Conservation (phyloP, 352 stramenopile species). For the Phytophthora syringae region DNA sequence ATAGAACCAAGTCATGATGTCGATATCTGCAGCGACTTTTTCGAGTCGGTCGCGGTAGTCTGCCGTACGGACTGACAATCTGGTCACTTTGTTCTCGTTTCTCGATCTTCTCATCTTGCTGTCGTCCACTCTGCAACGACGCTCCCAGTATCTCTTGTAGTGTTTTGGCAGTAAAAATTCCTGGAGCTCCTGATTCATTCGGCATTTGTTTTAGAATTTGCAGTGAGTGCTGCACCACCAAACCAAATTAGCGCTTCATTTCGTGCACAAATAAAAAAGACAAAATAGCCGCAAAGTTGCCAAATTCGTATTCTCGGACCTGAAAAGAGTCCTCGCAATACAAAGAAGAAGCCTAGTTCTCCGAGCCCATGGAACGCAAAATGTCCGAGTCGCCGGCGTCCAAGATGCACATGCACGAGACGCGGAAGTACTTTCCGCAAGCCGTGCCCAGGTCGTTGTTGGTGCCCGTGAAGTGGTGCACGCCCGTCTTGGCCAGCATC, state of each 20-base stretch:
- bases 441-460: slow-evolving; percentile 99
- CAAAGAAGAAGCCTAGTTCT: slow-evolving; percentile 1
- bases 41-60: slow-evolving; percentile 6
- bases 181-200: slow-evolving; percentile 1
- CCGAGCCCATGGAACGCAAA: slow-evolving; percentile 58
- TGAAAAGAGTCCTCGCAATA: not conserved
- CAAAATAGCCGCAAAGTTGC: not conserved
- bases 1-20: not conserved
- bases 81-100: not conserved
- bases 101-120: slow-evolving; percentile 2
- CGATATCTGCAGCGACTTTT: slow-evolving; percentile 7
- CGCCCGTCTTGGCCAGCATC: slow-evolving; percentile 98
- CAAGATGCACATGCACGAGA: slow-evolving; percentile 96
- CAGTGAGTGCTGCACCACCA: too few species aligned
- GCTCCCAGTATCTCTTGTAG: slow-evolving; percentile 16
- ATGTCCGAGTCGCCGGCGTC: slow-evolving; percentile 99
- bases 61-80: slow-evolving; percentile 30
- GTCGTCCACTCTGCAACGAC: slow-evolving; percentile 1
- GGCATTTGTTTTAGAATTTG: too few species aligned
- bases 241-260: too few species aligned
- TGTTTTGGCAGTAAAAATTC: slow-evolving; percentile 38
- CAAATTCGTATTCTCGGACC: slow-evolving; percentile 6
- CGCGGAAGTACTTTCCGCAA: slow-evolving; percentile 99
- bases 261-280: too few species aligned
- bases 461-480: slow-evolving; percentile 98